Evolutionary conservation across 192 early-diverging fungal genomes (phyloP).

Genomic region (Mortierella alpina): DNA sequence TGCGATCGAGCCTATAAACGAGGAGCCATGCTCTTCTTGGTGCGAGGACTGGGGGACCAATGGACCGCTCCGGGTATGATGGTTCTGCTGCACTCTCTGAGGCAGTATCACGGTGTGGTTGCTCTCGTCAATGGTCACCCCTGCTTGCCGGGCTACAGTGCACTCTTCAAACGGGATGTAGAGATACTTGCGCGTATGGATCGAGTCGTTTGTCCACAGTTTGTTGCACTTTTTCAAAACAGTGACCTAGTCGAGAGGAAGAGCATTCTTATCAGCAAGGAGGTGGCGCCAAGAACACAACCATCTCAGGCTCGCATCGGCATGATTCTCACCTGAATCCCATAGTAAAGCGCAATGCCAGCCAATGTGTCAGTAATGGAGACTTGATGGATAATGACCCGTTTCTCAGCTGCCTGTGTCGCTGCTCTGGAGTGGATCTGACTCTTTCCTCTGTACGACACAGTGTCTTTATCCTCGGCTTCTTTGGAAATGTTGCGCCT

Average conservation of each 20-base stretch:
- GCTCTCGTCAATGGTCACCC: slow-evolving; percentile 31
- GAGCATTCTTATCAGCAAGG: slow-evolving; percentile 1
- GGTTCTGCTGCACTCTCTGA: slow-evolving; percentile 13
- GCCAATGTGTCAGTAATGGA: slow-evolving; percentile 56
- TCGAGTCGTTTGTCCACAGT: slow-evolving; percentile 65
- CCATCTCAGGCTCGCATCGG: not conserved
- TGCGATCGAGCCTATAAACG: not conserved
- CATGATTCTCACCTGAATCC: slow-evolving; percentile 51
- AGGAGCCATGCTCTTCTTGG: slow-evolving; percentile 1
- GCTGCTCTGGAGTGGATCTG: not conserved
- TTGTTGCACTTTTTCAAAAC: slow-evolving; percentile 58
- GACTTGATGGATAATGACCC: slow-evolving; percentile 59
- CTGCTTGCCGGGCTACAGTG: slow-evolving; percentile 19
- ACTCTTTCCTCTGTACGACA: not conserved
- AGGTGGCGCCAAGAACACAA: not conserved
- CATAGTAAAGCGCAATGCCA: slow-evolving; percentile 62
- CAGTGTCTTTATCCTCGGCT: slow-evolving; percentile 5
- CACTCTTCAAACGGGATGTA: slow-evolving; percentile 63
- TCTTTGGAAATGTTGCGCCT: slow-evolving; percentile 20
- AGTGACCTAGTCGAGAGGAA: slow-evolving; percentile 36
- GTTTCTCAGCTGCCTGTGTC: slow-evolving; percentile 7
- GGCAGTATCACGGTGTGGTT: slow-evolving; percentile 35
- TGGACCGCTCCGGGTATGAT: slow-evolving; percentile 1
- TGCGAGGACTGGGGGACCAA: not conserved
- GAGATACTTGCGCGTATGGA: slow-evolving; percentile 60